Evolutionary conservation across 2,329 filamentous ascomycete species (phyloP), one percentile per base, ranked within the genome.

Genomic region (Cercospora beticola): DNA sequence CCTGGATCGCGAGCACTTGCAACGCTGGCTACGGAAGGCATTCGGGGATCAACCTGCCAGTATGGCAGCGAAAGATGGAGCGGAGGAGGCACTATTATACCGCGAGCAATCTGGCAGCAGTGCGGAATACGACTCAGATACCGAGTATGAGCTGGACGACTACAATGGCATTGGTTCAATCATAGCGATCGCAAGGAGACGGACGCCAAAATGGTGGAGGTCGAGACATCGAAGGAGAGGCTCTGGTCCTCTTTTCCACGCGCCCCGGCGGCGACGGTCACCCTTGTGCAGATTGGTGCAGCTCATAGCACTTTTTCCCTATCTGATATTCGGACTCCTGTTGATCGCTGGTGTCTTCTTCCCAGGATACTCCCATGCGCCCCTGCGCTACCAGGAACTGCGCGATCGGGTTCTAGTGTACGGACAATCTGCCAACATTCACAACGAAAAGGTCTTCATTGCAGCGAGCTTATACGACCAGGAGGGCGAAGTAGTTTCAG

Each of bases 371-470:
- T 86, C 86, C 2, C 78, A 81, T 67, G 82, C 81, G 16, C 87
- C 87, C 5, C 71, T 80, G 8, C 86, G 87, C 74, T 88, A 88
- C 73, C 68, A 79, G 49, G 78, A 79, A 61, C 75, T 83, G 9
- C 79, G 79, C n/a, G 69, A 78, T 64, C 76, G 78, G 8, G 76
- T 79, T 0, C 68, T 76, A 8, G 70, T 70, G 72, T 71, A 21
- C 66, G 68, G 33, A 33, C 69, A 43, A 75, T 78, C 8, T 23
- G 86, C 82, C 7, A 89, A 89, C 70, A 74, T 81, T 1, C 78
- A 82, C 64, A 82, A 86, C 61, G 89, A 92, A 77, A 90, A 88
- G 74, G 82, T 93, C n/a, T 93, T 90, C 75, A 90, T 93, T 62
- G 89, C 89, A 1, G 87, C 90, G 16, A 91, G 89, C 74, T 83